Evolutionary conservation across 176 grass and related monocot genomes (phyloP).

Genomic region (Eremochloa ophiuroides): DNA sequence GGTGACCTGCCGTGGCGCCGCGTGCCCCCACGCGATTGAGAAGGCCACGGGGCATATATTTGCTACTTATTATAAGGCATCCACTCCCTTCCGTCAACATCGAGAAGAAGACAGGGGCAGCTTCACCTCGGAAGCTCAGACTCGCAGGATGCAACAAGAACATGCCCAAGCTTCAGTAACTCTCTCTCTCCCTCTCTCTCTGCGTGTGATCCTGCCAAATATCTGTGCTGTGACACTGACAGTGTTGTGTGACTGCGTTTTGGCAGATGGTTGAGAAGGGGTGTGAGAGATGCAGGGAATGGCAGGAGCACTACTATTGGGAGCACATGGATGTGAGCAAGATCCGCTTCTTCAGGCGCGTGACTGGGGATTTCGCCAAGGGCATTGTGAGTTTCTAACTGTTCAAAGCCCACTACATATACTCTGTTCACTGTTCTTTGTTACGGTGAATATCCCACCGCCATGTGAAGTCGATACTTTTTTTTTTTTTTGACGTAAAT

Average conservation of each 20-base stretch:
- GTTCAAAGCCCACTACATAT: neutral
- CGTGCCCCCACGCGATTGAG: too few species aligned
- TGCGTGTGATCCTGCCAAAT: neutral
- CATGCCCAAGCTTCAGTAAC: neutral
- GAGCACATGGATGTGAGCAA: conserved; percentile 36
- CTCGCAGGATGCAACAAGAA: conserved; percentile 7
- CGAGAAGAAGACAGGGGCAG: neutral
- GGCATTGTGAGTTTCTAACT: conserved; percentile 26
- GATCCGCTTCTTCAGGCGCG: conserved; percentile 28
- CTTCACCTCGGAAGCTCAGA: conserved; percentile 22
- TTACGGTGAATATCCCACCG: too few species aligned
- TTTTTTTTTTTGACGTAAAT: too few species aligned
- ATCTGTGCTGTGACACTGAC: too few species aligned
- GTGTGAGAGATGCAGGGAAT: conserved; percentile 30
- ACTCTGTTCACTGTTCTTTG: neutral
- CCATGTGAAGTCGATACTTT: too few species aligned
- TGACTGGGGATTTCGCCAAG: conserved; percentile 10
- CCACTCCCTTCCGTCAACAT: neutral
- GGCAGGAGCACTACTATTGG: conserved; percentile 45
- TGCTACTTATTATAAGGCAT: too few species aligned
- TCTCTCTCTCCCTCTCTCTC: neutral
- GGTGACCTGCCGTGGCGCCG: too few species aligned
- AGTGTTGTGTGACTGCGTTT: neutral
- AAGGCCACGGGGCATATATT: too few species aligned
- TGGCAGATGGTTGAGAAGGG: conserved; percentile 2